Base-by-base conservation (phyloP, 306 rosid species). In the Prunus salicina region DNA sequence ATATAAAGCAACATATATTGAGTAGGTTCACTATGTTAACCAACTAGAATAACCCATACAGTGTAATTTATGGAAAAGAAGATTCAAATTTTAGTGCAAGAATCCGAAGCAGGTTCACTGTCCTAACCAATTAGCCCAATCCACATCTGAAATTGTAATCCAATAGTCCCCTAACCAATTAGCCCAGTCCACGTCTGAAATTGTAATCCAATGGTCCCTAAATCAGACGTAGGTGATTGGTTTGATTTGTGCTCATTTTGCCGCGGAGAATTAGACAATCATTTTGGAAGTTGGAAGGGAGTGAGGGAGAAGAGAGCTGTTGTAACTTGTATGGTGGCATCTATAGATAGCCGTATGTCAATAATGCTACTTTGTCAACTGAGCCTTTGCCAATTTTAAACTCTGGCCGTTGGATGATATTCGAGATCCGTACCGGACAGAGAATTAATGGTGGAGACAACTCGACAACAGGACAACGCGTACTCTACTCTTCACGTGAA, bases 401-500 rank as follows among this genome's bases (percentile, higher is more conserved):
- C 3, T 0, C 8, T 15, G 72, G 4, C 30, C 56, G 79, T 76
- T 15, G 43, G 73, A 61, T 38, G 55, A 11, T 16, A 24, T 30
- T 28, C 6, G 27, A 67, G 28, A 75, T 64, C 49, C 1, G 50
- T 22, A 38, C 24, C 16, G 19, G 47, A 27, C 27, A 61, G 25
- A 45, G 28, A 75, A 9, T 64, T 64, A 32, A 64, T 27, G 52
- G 50, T 22, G 25, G 64, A 30, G 71, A 64, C 68, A 22, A 12
- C 38, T 57, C 57, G 78, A 30, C 62, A 62, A n/a, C 2, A 32
- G 12, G 38, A 52, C 71, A 50, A 12, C 41, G 16, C 4, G 41
- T 38, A 15, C 62, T 75, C 50, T 20, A 10, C 38, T 34, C 8
- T 32, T 75, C 71, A 75, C 71, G 71, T 75, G 71, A 61, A 30